Evolutionary conservation across 257 asterid species (phyloP), one percentile per base, ranked within the genome.

Genomic region (Gynochthodes officinalis): DNA sequence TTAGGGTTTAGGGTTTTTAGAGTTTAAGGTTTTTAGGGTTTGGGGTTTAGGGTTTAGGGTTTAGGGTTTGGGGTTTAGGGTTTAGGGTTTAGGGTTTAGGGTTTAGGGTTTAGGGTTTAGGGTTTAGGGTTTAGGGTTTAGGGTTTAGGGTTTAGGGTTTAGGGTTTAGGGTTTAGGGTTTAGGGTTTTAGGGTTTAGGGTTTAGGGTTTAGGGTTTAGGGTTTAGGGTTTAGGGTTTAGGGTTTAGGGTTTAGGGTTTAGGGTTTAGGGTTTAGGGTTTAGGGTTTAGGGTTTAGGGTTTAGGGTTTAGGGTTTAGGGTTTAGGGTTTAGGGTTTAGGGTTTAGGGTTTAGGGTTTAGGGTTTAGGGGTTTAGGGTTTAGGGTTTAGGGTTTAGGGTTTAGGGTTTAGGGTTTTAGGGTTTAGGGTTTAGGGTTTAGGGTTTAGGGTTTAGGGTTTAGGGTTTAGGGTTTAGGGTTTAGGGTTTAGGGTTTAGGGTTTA

Each of bases 371-470:
- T 73, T 73, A 64, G 77, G 77, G 70, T 73, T 73, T 33, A 55
- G 78, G 78, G 61, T 74, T 74, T 49, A 55, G 77, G 77, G 63
- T 73, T 73, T 48, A 53, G 77, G 77, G 49, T 73, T 73, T 30
- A 40, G 77, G 77, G 49, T 73, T 73, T 23, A 37, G 75, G 75
- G n/a, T n/a, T 54, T 70, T 64, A 49, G 72, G 77, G 77, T 64
- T 73, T 73, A 63, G 73, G 65, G 78, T 64, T 74, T 74, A 49
- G 73, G 78, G 73, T 66, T 74, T 65, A 65, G 73, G 78, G 78
- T 66, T 74, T 53, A 67, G 78, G 78, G 72, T 52, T 74, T 74
- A 49, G 65, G 78, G 78, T 64, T 74, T 65, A 55, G 73, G 73
- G 66, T 66, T 65, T 65, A 52, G 73, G 78, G 65, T 74, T 74